Evolutionary conservation across 345 rosid genomes (phyloP), one percentile per base, ranked within the genome.

Genomic region (Ricinus communis): DNA sequence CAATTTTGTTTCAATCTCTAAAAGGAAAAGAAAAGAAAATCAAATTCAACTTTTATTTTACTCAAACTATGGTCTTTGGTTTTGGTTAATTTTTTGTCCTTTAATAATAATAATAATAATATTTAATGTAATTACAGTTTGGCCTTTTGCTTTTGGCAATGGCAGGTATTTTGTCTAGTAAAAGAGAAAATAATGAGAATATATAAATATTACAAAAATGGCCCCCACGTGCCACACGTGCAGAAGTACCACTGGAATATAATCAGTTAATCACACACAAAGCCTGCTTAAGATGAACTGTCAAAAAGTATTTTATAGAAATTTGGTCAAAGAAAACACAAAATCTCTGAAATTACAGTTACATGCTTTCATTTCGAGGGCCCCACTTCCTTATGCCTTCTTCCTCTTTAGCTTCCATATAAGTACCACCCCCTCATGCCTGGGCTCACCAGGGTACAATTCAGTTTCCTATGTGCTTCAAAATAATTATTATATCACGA

Each of bases 151-250:
- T 58, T 58, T 58, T 58, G 38, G 36, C 62, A 58, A 40, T 58
- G 38, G 36, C 62, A 58, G 62, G 41, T 27, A 61, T 61, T 33
- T 61, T 61, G 65, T 61, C 27, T 21, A 24, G 47, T 25, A 38
- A 61, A 61, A 61, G 65, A 38, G 24, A n/a, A 36, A 5, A 61
- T 14, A 13, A 12, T 7, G 5, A 57, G 6, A 28, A 57, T 57
- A 6, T 33, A 33, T 33, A 33, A 2, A 6, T 6, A 33, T 33
- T 2, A 2, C 8, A 12, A 8, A 12, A 36, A 14, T 22, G 33
- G 66, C 30, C 66, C 66, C 66, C 66, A 62, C 66, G 66, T 41
- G 51, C 66, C 66, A 14, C 66, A 62, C 51, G 66, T 62, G 66
- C 66, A 62, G 0, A 62, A 21, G 15, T 47, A 62, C 13, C 15